Evolutionary conservation across 768 basidiomycete species (phyloP), one percentile per base, ranked within the genome.

Genomic region (Pilatotrama ljubarskyi): DNA sequence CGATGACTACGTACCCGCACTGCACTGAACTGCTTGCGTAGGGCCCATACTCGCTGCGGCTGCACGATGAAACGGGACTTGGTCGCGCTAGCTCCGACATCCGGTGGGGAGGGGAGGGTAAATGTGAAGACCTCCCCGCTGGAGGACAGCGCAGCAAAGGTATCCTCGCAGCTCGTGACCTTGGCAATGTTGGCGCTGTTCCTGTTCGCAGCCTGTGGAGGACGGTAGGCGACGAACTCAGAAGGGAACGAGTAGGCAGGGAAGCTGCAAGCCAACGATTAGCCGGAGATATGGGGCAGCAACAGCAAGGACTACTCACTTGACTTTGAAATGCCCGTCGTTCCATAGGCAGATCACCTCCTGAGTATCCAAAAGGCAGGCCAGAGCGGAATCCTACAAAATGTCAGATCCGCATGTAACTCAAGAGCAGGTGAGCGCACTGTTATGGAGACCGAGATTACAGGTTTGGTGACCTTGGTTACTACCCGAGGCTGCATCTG

Each of bases 91-190:
- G 60, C 26, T 9, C 59, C 69, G 35, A 69, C 69, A 38, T 78
- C 70, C 10, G 71, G 64, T 3, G 71, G 69, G 29, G 72, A 67
- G 0, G 78, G 77, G 0, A 83, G 72, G 3, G 80, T 76, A 68
- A 95, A 97, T 0, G 87, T 90, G 71, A 93, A 98, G 2, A 98
- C 83, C 70, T 98, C 96, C n/a, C 96, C 96, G 50, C 87, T 87
- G 0, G 82, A 83, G 0, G 91, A 89, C 3, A 98, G 76, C 0
- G 93, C 91, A 0, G 90, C 94, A 64, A 98, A 92, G 1, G 82
- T 76, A 41, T 87, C 86, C 18, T 94, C 94, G 63, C 86, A 90
- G 49, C 82, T 83, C 7, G 86, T 86, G 51, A 99, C 80, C 72
- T 95, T 97, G 40, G 79, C 78, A 49, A 98, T 92, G 50, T 80